A percentile compares a stretch with the other conserved stretches of the same genome.
Evolutionary conservation across 345 rosid species (phyloP).

Genomic region (Hirschfeldia incana): DNA sequence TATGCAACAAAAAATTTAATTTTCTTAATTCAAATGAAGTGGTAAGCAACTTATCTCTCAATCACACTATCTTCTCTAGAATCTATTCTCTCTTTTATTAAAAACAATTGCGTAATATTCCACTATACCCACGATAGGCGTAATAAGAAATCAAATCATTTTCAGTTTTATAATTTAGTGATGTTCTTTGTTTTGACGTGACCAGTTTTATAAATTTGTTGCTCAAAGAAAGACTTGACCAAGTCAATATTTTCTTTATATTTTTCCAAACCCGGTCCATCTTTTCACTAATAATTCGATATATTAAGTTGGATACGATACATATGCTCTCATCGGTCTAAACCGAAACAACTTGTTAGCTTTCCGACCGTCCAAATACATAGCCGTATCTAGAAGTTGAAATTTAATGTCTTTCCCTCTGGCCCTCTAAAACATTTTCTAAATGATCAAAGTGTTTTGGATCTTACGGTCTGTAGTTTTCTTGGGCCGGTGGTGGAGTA

Average conservation of each 20-base stretch:
- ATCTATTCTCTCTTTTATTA: not conserved
- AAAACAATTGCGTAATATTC: conserved; percentile 20
- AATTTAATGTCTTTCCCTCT: not conserved
- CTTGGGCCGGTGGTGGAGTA: not conserved
- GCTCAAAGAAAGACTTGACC: too few species aligned
- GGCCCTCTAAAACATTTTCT: not conserved
- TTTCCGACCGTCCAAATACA: not conserved
- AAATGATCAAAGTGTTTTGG: not conserved
- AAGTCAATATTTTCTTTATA: not conserved
- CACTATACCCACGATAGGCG: conserved; percentile 11
- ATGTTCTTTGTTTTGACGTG: conserved; percentile 19
- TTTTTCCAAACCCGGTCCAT: not conserved
- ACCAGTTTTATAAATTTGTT: too few species aligned
- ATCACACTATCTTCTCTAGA: conserved; percentile 9
- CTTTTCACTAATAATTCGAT: not conserved
- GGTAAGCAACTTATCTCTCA: conserved; percentile 32
- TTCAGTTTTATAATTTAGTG: not conserved
- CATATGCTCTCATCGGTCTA: not conserved
- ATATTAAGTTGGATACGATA: not conserved
- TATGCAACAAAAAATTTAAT: not conserved
- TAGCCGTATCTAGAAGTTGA: not conserved
- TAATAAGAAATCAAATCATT: conserved; percentile 12
- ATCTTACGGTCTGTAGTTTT: not conserved
- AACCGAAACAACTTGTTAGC: not conserved
- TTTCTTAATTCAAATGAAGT: conserved; percentile 19